These are phyloP conservation scores for Lipomyces spencermartinsiae DNA, from an alignment of 805 yeast species.

Conservation along the genomic window DNA sequence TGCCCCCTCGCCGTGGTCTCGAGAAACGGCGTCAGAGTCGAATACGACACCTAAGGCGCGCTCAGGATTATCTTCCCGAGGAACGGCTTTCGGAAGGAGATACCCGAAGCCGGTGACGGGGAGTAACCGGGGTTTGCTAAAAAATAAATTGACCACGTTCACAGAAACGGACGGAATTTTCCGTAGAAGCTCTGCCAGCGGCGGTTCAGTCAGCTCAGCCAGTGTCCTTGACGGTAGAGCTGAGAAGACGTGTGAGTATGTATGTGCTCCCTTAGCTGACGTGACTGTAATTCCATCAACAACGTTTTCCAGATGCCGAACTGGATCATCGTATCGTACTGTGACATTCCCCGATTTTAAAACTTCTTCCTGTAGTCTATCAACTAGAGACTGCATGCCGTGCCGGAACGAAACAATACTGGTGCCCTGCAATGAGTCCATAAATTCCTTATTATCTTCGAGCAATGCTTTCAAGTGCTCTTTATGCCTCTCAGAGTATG, in stretches of 20 bases:
- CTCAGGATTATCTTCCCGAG: constrained; percentile 54
- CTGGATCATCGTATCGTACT: constrained; percentile 12
- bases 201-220: constrained; percentile 13
- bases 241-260: constrained; percentile 45
- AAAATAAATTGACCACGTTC: constrained; percentile 71
- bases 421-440: constrained; percentile 17
- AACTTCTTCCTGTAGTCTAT: constrained; percentile 10
- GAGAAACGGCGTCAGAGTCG: constrained; percentile 67
- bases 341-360: constrained; percentile 12
- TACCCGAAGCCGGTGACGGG: constrained; percentile 80
- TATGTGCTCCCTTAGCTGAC: constrained; percentile 12
- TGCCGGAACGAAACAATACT: constrained; percentile 26
- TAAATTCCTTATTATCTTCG: constrained; percentile 42
- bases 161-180: constrained; percentile 64
- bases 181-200: constrained; percentile 12
- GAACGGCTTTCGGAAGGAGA: constrained; percentile 68
- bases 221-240: constrained; percentile 32
- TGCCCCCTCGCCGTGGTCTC: constrained; percentile 19
- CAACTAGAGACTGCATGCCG: constrained; percentile 28
- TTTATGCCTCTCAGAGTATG: background rate
- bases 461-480: constrained; percentile 38
- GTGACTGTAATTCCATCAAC: constrained; percentile 24
- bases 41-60: constrained; percentile 83
- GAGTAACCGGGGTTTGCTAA: constrained; percentile 55
- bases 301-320: constrained; percentile 15